A percentile compares a stretch with the other conserved stretches of the same genome.
Evolutionary conservation across 2,329 filamentous ascomycete genomes (phyloP).

Genomic region (Emericellopsis cladophorae): DNA sequence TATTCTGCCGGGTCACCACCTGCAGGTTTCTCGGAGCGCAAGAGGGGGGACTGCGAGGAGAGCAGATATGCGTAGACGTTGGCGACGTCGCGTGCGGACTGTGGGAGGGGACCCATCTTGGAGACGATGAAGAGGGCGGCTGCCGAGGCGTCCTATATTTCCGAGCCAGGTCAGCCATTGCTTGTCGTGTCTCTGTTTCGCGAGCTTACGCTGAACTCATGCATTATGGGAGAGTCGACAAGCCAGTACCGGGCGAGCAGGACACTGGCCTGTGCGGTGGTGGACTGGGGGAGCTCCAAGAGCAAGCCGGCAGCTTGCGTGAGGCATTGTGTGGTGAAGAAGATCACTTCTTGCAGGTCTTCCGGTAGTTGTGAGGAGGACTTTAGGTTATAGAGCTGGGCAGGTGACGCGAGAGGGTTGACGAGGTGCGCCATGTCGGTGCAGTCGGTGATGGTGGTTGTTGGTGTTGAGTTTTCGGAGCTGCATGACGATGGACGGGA

Average conservation of each 20-base stretch:
- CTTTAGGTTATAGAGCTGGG: constrained; percentile 50
- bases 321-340: constrained; percentile 58
- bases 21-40: constrained; percentile 20
- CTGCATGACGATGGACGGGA: not conserved
- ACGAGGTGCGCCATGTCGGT: constrained; percentile 44
- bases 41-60: constrained; percentile 45
- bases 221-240: constrained; percentile 37
- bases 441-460: not conserved
- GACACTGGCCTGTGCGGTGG: constrained; percentile 76
- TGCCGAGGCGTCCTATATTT: constrained; percentile 63
- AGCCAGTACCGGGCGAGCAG: constrained; percentile 74
- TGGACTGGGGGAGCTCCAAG: constrained; percentile 71
- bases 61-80: constrained; percentile 78
- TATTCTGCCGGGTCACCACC: constrained; percentile 37
- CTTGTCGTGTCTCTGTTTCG: not conserved
- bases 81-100: constrained; percentile 66
- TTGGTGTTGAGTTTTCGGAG: no score
- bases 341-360: constrained; percentile 60
- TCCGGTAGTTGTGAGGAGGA: constrained; percentile 46
- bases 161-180: not conserved
- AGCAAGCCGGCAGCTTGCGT: constrained; percentile 72
- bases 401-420: constrained; percentile 61
- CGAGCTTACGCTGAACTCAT: constrained; percentile 40
- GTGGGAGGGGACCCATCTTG: constrained; percentile 68
- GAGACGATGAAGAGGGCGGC: constrained; percentile 69